These are phyloP conservation scores for Talaromyces sp. DNA, from an alignment of 2,329 filamentous ascomycete species.

Conservation along the genomic window DNA sequence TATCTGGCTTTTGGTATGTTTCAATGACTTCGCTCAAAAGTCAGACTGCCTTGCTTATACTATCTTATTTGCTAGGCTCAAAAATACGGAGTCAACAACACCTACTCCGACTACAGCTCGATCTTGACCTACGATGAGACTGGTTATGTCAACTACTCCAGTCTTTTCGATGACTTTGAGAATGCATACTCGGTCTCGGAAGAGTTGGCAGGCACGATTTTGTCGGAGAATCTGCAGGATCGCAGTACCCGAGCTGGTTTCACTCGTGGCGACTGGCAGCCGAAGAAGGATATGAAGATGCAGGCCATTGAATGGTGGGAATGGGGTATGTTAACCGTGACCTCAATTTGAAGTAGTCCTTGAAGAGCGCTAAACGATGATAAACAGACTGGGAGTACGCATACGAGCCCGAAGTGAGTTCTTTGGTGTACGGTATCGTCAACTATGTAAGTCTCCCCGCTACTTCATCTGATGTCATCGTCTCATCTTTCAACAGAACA, in stretches of 20 bases:
- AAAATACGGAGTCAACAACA: constrained; percentile 58
- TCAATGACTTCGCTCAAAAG: background rate
- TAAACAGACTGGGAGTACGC: constrained; percentile 58
- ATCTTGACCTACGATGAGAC: constrained; percentile 62
- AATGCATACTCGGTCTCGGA: constrained; percentile 48
- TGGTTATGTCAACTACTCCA: constrained; percentile 53
- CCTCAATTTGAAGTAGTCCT: background rate
- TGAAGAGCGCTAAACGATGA: background rate
- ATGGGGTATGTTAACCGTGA: constrained; percentile 33
- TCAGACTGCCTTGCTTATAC: background rate
- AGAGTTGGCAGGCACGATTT: constrained; percentile 57
- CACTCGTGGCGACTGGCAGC: constrained; percentile 62
- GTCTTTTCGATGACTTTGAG: constrained; percentile 54
- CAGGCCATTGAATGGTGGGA: constrained; percentile 64
- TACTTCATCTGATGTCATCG: background rate
- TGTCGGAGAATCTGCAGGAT: constrained; percentile 62
- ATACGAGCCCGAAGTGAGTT: constrained; percentile 57
- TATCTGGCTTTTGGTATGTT: constrained; percentile 51
- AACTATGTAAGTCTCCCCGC: constrained; percentile 12
- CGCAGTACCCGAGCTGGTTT: constrained; percentile 59
- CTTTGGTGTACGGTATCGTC: constrained; percentile 54
- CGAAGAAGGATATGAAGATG: constrained; percentile 51
- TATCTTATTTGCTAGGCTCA: constrained; percentile 43
- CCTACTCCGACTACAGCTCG: constrained; percentile 58
- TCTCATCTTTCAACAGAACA: constrained; percentile 41